Conservation (phyloP, 2,329 filamentous ascomycete genomes). For the Aspergillus quadricinctus region DNA sequence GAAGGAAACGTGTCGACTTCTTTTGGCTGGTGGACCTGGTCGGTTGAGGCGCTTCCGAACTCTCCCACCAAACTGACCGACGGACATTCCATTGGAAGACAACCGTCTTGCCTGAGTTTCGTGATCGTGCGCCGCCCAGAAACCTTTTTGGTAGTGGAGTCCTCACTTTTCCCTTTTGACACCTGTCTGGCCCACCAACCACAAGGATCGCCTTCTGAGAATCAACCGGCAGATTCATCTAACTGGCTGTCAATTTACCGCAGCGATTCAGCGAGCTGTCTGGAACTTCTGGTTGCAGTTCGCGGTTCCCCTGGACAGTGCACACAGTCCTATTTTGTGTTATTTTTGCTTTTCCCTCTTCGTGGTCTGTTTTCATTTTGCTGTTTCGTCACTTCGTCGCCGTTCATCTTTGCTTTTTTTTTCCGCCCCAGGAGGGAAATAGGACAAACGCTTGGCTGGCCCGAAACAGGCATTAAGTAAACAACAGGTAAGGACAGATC, state of each 20-base stretch:
- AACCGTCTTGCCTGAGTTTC: slow-evolving; percentile 1
- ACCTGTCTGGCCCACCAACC: slow-evolving; percentile 22
- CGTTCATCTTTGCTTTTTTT: slow-evolving; percentile 7
- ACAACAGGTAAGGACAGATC: not conserved
- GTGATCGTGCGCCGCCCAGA: slow-evolving; percentile 10
- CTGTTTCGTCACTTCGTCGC: slow-evolving; percentile 1
- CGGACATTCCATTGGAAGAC: not conserved
- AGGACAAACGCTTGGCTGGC: not conserved
- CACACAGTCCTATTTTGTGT: not conserved
- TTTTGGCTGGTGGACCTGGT: not conserved
- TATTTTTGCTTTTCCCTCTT: slow-evolving; percentile 3
- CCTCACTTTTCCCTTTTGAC: slow-evolving; percentile 15
- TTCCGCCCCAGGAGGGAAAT: not conserved
- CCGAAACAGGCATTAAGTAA: not conserved
- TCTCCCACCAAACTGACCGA: not conserved
- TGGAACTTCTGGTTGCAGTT: slow-evolving; percentile 7
- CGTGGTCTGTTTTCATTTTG: not conserved
- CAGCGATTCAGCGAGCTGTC: slow-evolving; percentile 11
- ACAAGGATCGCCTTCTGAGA: slow-evolving; percentile 9
- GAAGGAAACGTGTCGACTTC: not conserved
- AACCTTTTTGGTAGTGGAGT: slow-evolving; percentile 20
- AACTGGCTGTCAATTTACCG: slow-evolving; percentile 14
- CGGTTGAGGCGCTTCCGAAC: not conserved
- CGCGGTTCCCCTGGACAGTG: slow-evolving; percentile 1
- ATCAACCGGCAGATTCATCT: slow-evolving; percentile 9